Percentiles rank a stretch among this genome's conserved stretches.
These are phyloP conservation scores for Pyricularia sp. DNA, from an alignment of 2,329 filamentous ascomycete species.

Conservation along the genomic window DNA sequence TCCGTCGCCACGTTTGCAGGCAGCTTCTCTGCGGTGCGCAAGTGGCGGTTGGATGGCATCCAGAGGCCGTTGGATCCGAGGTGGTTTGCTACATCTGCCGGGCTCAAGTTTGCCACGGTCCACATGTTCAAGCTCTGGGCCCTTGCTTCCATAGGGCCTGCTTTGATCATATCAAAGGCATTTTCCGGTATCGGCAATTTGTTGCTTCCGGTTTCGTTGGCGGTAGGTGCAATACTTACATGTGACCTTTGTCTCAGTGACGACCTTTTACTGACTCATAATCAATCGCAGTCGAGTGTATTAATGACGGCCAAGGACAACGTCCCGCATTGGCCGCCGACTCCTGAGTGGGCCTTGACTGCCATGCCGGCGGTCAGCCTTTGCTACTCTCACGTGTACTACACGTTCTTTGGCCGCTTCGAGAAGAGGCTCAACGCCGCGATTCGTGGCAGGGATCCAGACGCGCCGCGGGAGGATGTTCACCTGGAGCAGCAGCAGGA, in stretches of 20 bases:
- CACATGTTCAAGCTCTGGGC: slow-evolving; percentile 16
- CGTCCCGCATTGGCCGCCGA: slow-evolving; percentile 43
- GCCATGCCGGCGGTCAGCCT: slow-evolving; percentile 34
- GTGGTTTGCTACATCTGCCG: background rate
- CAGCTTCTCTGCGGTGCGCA: slow-evolving; percentile 30
- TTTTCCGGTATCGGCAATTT: slow-evolving; percentile 32
- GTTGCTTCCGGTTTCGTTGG: slow-evolving; percentile 29
- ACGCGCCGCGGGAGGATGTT: background rate
- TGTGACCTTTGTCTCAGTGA: background rate
- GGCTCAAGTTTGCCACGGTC: background rate
- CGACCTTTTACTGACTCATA: background rate
- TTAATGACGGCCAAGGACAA: slow-evolving; percentile 33
- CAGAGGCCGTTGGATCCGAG: background rate
- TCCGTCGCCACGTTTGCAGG: slow-evolving; percentile 45
- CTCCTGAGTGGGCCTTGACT: slow-evolving; percentile 39
- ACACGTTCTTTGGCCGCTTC: slow-evolving; percentile 33
- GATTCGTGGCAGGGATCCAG: slow-evolving; percentile 13
- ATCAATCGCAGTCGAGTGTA: slow-evolving; percentile 34
- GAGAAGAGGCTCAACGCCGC: slow-evolving; percentile 38
- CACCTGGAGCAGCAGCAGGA: slow-evolving; percentile 3
- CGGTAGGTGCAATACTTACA: slow-evolving; percentile 22
- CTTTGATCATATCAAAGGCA: slow-evolving; percentile 32
- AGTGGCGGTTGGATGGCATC: slow-evolving; percentile 20
- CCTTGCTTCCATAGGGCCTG: slow-evolving; percentile 36
- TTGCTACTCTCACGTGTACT: slow-evolving; percentile 34